Evolutionary conservation across 1,139 yeast species (phyloP), one percentile per base, ranked within the genome.

Genomic region (Blastobotrys capitulatus): DNA sequence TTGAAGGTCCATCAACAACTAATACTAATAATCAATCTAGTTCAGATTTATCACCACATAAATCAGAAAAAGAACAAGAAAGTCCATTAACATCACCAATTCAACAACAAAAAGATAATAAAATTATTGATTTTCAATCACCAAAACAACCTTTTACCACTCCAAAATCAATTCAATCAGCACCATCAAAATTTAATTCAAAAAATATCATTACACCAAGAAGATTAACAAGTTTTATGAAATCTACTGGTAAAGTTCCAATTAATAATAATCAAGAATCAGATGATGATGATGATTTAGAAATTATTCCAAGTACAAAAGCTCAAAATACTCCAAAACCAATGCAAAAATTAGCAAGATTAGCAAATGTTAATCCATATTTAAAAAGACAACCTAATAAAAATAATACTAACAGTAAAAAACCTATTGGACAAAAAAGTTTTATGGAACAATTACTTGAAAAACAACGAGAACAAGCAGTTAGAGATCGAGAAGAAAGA

Each of bases 391-490:
- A 15, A 6, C 38, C 8, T 6, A 10, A 15, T 3, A 19, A 42
- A 12, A n/a, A 20, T 9, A 6, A 12, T 6, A 18, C 37, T 13
- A 5, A 40, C 7, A 15, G 34, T 22, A 18, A 37, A 18, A 38
- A 13, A 5, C 20, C 19, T 6, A 63, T 32, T 36, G 56, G 37
- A 42, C 57, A 51, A 47, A 55, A 37, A 41, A 55, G 50, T 26
- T 52, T 57, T 41, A 50, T 60, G 34, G 56, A 53, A 9, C 46
- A 48, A 20, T 52, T 61, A 38, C 54, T 54, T 43, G 50, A 49
- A 18, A 61, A 58, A 49, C 67, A 64, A 49, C 55, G 67, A n/a
- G 59, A 58, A 44, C 74, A 70, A 55, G 60, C 63, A 2, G 50
- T 54, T 29, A 52, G 48, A 15, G 63, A 64, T 35, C 57, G 63